Conservation (phyloP, 495 filamentous ascomycete species). For the Penicillium turbatum region DNA sequence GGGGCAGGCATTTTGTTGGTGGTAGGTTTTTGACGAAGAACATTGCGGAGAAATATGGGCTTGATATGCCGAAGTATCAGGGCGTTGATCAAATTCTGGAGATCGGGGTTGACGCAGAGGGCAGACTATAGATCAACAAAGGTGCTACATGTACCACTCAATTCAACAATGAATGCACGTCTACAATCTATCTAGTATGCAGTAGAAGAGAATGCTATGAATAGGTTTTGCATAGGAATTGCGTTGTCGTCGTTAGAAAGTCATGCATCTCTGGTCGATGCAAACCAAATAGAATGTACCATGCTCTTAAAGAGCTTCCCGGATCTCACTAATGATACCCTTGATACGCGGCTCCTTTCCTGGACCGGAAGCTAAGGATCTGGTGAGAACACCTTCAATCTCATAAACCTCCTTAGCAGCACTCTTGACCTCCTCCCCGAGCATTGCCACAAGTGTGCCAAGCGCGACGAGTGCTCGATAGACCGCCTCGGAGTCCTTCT, state of each 20-base stretch:
- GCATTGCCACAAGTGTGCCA: conserved; percentile 60
- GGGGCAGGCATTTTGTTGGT: conserved; percentile 83
- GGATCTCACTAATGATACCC: conserved; percentile 46
- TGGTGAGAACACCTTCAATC: conserved; percentile 32
- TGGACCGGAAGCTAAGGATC: conserved; percentile 30
- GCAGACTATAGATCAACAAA: conserved; percentile 46
- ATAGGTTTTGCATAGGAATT: conserved; percentile 2
- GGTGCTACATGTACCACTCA: neutral
- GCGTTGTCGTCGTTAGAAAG: conserved; percentile 25
- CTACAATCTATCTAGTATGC: neutral
- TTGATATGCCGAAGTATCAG: conserved; percentile 78
- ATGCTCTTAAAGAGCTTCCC: conserved; percentile 25
- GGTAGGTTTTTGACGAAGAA: conserved; percentile 77
- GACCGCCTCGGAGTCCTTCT: conserved; percentile 74
- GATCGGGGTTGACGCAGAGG: conserved; percentile 52
- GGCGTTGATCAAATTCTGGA: conserved; percentile 90
- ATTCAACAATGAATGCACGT: neutral
- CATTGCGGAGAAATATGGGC: conserved; percentile 82
- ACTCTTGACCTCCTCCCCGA: conserved; percentile 45
- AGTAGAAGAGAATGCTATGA: neutral
- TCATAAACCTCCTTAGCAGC: conserved; percentile 50
- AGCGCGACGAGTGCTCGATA: conserved; percentile 79
- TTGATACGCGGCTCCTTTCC: conserved; percentile 49
- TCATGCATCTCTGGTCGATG: conserved; percentile 16
- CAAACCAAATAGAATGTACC: conserved; percentile 2